Conservation (phyloP, 2,329 filamentous ascomycete species). For the Hypoxylon sp. region DNA sequence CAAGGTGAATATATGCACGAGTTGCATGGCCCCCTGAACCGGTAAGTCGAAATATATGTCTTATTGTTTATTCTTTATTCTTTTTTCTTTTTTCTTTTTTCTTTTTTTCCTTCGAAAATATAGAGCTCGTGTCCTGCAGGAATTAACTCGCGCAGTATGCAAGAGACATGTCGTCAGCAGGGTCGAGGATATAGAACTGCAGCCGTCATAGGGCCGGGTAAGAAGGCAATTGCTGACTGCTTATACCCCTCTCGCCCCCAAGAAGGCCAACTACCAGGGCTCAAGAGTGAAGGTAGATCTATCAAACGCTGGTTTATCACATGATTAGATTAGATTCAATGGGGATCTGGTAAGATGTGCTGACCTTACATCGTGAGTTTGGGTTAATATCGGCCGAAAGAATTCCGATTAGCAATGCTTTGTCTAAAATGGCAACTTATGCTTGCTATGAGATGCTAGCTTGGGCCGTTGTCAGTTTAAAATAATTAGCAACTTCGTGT, state of each 20-base stretch:
- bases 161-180: constrained; percentile 30
- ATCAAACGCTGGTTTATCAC: constrained; percentile 12
- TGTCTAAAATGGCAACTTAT: background rate
- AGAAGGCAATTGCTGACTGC: constrained; percentile 25
- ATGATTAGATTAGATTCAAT: constrained; percentile 19
- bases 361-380: constrained; percentile 10
- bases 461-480: background rate
- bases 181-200: constrained; percentile 27
- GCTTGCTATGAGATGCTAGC: background rate
- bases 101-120: constrained; percentile 4
- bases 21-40: constrained; percentile 21
- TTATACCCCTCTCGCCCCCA: constrained; percentile 13
- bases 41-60: constrained; percentile 11
- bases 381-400: constrained; percentile 23
- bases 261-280: constrained; percentile 14
- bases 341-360: constrained; percentile 8
- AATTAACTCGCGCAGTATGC: constrained; percentile 25
- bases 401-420: background rate
- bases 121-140: constrained; percentile 31
- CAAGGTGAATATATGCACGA: constrained; percentile 26
- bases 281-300: constrained; percentile 31
- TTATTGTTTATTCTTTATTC: background rate
- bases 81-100: background rate
- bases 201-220: constrained; percentile 37
- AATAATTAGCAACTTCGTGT: background rate